A percentile compares a stretch with the other conserved stretches of the same genome.
Conservation (phyloP, 164 flowering plant genomes). For the Vitis cinerea region DNA sequence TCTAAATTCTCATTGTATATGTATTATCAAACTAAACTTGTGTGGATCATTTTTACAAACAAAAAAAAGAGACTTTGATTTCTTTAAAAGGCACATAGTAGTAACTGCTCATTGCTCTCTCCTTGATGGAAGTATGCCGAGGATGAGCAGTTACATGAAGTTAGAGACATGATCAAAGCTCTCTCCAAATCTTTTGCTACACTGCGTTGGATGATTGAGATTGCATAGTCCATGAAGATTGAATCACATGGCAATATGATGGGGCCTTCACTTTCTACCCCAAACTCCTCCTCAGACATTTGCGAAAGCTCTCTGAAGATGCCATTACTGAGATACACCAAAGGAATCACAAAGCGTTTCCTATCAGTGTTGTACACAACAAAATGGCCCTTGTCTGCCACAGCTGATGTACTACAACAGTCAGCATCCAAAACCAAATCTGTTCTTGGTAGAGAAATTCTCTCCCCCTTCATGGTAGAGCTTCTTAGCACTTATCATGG, state of each 20-base stretch:
- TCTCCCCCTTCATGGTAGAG: neutral
- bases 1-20: too few species aligned
- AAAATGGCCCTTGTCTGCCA: conserved; percentile 5
- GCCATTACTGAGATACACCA: neutral
- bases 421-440: neutral
- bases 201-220: neutral
- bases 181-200: neutral
- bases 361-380: conserved; percentile 8
- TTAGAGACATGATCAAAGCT: neutral
- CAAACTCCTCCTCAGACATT: conserved; percentile 11
- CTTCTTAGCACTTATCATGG: neutral
- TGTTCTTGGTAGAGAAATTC: conserved; percentile 2
- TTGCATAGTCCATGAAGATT: neutral
- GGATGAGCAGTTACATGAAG: neutral
- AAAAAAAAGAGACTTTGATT: too few species aligned
- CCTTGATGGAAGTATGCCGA: too few species aligned
- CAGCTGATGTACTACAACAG: neutral
- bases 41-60: too few species aligned
- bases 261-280: neutral
- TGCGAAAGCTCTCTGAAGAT: neutral
- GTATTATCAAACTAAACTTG: too few species aligned
- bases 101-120: too few species aligned
- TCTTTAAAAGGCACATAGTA: too few species aligned
- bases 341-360: conserved; percentile 1
- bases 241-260: conserved; percentile 10